These are phyloP conservation scores for Auriscalpium microsporum DNA, from an alignment of 768 basidiomycete genomes.

Conservation along the genomic window DNA sequence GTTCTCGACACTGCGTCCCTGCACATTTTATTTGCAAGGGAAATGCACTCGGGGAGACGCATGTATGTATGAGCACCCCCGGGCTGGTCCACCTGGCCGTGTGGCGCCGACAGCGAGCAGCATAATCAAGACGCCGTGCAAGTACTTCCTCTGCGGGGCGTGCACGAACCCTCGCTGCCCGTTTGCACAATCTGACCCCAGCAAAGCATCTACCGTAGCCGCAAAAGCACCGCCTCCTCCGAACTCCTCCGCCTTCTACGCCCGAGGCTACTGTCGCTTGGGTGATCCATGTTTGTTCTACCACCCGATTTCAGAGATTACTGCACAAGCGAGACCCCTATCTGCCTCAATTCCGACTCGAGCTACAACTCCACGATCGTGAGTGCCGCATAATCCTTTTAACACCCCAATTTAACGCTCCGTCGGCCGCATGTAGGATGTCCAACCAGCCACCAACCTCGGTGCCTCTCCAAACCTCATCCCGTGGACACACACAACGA, in stretches of 20 bases:
- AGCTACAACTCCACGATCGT: too few relatives aligned
- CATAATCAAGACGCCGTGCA: not conserved
- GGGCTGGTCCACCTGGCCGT: too few relatives aligned
- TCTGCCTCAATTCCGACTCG: too few relatives aligned
- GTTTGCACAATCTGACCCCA: not conserved
- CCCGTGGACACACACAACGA: too few relatives aligned
- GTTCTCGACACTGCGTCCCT: not conserved
- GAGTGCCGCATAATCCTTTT: too few relatives aligned
- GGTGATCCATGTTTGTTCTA: not conserved
- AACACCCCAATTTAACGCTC: too few relatives aligned
- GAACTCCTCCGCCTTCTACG: not conserved
- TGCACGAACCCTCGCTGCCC: not conserved
- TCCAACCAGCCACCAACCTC: too few relatives aligned
- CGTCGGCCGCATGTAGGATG: too few relatives aligned
- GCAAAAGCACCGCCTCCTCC: not conserved
- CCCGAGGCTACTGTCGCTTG: not conserved
- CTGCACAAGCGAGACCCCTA: too few relatives aligned
- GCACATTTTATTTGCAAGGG: not conserved
- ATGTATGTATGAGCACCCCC: not conserved
- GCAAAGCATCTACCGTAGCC: not conserved
- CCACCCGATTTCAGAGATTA: not conserved
- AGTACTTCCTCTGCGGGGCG: not conserved
- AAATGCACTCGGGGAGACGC: not conserved
- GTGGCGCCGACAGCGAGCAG: too few relatives aligned
- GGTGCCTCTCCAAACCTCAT: too few relatives aligned